Evolutionary conservation across 306 rosid genomes (phyloP), one percentile per base, ranked within the genome.

Genomic region (Cajanus cajan): DNA sequence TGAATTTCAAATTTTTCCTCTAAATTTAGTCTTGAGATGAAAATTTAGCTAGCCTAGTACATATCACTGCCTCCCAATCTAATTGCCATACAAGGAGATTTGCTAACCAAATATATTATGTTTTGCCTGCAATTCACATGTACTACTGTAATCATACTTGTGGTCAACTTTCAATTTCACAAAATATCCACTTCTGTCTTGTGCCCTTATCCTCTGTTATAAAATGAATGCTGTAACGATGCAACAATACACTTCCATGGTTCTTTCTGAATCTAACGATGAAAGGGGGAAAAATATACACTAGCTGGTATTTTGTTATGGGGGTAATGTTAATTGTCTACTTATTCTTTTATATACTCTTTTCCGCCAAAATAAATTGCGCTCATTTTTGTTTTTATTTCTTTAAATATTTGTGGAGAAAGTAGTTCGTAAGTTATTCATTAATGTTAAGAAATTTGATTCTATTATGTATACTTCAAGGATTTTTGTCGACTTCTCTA

Each of bases 111-210:
- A 34, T 33, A 62, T 8, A 62, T n/a, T 3, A 62, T 34, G 44
- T 62, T 34, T 34, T 62, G 68, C 34, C 68, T 34, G 12, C 7
- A 33, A 34, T 15, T 34, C 33, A 45, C 13, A 7, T 13, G 39
- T 48, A 63, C 51, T 44, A 76, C 73, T 36, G 12, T 15, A 10
- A 76, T 21, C 16, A 76, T 36, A 64, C 50, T 48, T 64, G 3
- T 8, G 80, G 62, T 48, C 50, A 76, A 34, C 50, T 45, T 76
- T 63, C 58, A 48, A 76, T 43, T 64, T 2, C 57, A 61, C 39
- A 41, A 43, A 75, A 16, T 14, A 74, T 41, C 58, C 5, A 16
- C 10, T 31, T 61, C 36, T 61, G 79, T 18, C 31, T n/a, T n/a
- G n/a, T n/a, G n/a, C n/a, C n/a, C n/a, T n/a, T 33, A 76, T 11